Evolutionary conservation across 495 filamentous ascomycete genomes (phyloP).

Genomic region (Hypoxylon trugodes): DNA sequence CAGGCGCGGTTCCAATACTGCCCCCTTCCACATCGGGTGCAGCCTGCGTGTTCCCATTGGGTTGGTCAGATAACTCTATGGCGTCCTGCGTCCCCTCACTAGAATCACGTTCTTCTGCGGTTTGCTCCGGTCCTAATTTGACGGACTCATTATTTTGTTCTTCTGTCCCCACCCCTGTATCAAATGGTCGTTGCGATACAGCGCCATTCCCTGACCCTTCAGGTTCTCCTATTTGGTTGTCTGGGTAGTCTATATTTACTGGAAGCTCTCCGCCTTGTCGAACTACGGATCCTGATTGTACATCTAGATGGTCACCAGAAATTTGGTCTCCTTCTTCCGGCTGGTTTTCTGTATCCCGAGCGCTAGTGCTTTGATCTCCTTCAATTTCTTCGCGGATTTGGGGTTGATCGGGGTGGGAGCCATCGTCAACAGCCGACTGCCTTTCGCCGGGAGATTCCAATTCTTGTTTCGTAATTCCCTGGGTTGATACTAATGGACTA

Average conservation of each 20-base stretch:
- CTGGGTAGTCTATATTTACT: not conserved
- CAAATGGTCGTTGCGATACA: not conserved
- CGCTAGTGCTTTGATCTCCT: slow-evolving; percentile 5
- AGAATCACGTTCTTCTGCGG: not conserved
- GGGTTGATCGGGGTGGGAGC: slow-evolving; percentile 11
- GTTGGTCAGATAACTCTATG: too few relatives aligned
- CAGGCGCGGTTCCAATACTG: too few relatives aligned
- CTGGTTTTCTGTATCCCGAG: not conserved
- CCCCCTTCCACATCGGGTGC: too few relatives aligned
- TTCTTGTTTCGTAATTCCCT: not conserved
- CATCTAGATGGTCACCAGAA: slow-evolving; percentile 8
- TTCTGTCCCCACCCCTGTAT: not conserved
- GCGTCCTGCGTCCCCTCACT: too few relatives aligned
- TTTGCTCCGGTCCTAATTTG: not conserved
- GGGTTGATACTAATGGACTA: not conserved
- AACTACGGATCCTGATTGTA: not conserved
- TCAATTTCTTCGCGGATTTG: slow-evolving; percentile 29
- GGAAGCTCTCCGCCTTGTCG: not conserved
- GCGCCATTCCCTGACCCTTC: not conserved
- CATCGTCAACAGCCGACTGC: slow-evolving; percentile 17
- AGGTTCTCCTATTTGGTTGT: slow-evolving; percentile 3
- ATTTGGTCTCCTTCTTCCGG: not conserved
- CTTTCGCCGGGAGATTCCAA: slow-evolving; percentile 4
- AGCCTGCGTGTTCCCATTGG: too few relatives aligned
- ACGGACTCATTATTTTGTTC: not conserved